These are phyloP conservation scores for Xylaria cubensis DNA, from an alignment of 495 filamentous ascomycete genomes.

Conservation along the genomic window DNA sequence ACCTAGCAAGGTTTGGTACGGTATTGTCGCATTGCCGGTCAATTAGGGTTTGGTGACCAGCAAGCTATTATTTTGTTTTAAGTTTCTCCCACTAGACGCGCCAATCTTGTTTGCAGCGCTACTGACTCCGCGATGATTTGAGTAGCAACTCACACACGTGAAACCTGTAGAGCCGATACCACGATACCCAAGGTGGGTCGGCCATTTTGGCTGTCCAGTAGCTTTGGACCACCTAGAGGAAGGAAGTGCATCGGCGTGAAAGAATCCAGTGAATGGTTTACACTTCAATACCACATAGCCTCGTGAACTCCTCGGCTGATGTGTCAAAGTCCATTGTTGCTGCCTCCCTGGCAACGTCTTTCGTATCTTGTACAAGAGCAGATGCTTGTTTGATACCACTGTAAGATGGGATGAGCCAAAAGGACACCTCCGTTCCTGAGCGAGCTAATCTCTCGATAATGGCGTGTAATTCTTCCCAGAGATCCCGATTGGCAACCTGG, in stretches of 20 bases:
- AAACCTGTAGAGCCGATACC: background rate
- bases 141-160: slow-evolving; percentile 6
- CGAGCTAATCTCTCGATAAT: slow-evolving; percentile 7
- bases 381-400: slow-evolving; percentile 23
- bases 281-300: slow-evolving; percentile 38
- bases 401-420: slow-evolving; percentile 38
- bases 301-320: slow-evolving; percentile 33
- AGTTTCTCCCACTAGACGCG: too few relatives aligned
- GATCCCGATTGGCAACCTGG: slow-evolving; percentile 46
- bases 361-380: slow-evolving; percentile 33
- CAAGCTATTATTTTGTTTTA: too few relatives aligned
- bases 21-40: too few relatives aligned
- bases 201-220: background rate
- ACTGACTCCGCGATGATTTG: background rate
- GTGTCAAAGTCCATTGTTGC: slow-evolving; percentile 26
- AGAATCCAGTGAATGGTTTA: background rate
- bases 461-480: slow-evolving; percentile 48
- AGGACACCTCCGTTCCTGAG: slow-evolving; percentile 39
- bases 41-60: too few relatives aligned
- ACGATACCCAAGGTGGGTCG: background rate
- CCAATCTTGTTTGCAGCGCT: slow-evolving; percentile 11
- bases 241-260: background rate
- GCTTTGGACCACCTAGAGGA: background rate
- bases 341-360: slow-evolving; percentile 36
- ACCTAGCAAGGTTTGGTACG: too few relatives aligned